These are phyloP conservation scores for Fusarium poae DNA, from an alignment of 2,329 filamentous ascomycete genomes.

Conservation along the genomic window DNA sequence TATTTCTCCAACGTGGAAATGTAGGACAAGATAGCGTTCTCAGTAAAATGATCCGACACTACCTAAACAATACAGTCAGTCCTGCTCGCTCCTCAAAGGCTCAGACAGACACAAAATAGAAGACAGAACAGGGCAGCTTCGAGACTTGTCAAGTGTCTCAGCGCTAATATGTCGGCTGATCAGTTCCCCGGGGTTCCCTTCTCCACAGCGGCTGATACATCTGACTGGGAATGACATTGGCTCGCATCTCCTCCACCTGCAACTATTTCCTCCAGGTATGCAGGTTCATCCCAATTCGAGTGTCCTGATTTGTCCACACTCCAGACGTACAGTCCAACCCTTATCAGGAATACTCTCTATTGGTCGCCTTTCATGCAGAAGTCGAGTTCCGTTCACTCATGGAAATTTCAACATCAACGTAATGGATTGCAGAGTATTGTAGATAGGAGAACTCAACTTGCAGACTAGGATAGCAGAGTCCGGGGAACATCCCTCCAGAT, in stretches of 20 bases:
- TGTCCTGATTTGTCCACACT: constrained; percentile 34
- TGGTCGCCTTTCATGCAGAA: constrained; percentile 19
- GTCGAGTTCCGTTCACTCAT: constrained; percentile 33
- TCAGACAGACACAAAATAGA: neutral
- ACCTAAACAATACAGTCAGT: constrained; percentile 3
- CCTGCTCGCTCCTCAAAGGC: neutral
- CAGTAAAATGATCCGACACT: neutral
- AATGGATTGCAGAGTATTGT: constrained; percentile 34
- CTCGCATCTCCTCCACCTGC: constrained; percentile 40
- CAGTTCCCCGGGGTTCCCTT: constrained; percentile 43
- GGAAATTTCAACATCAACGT: constrained; percentile 37
- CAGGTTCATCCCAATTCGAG: constrained; percentile 34
- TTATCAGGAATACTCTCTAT: constrained; percentile 41
- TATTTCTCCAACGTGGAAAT: constrained; percentile 5
- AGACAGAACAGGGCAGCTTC: constrained; percentile 1
- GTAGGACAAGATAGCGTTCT: neutral
- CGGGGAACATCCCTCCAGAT: constrained; percentile 19
- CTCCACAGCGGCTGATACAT: constrained; percentile 47
- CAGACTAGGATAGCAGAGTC: constrained; percentile 3
- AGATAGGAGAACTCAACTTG: constrained; percentile 5
- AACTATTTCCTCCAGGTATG: constrained; percentile 30
- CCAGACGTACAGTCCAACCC: constrained; percentile 10
- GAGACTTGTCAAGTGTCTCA: constrained; percentile 21
- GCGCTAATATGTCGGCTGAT: constrained; percentile 38
- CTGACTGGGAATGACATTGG: constrained; percentile 34